Evolutionary conservation across 805 yeast species (phyloP).

Genomic region (Zygotorulaspora florentina): DNA sequence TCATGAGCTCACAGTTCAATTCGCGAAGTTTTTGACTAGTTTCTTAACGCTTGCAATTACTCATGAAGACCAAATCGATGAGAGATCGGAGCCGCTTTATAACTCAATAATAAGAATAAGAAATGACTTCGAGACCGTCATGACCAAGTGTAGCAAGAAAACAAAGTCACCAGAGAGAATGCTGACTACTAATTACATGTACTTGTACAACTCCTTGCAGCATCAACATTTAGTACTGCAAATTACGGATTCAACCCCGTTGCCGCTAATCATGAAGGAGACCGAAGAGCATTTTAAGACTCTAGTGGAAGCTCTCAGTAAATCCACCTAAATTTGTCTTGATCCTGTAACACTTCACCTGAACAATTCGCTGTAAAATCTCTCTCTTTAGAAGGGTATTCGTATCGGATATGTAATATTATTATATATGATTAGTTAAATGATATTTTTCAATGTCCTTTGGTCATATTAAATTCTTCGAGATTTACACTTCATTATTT

Average conservation of each 20-base stretch:
- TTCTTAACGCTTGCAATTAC: constrained; percentile 52
- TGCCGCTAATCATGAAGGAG: constrained; percentile 27
- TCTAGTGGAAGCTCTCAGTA: constrained; percentile 33
- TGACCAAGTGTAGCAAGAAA: constrained; percentile 63
- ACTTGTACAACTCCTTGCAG: constrained; percentile 30
- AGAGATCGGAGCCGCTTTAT: constrained; percentile 62
- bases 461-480: too few relatives aligned
- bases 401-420: too few relatives aligned
- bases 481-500: too few relatives aligned
- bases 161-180: constrained; percentile 60
- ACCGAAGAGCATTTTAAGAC: constrained; percentile 30
- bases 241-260: constrained; percentile 9
- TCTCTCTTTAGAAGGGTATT: too few relatives aligned
- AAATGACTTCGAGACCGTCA: constrained; percentile 71
- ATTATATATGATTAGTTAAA: too few relatives aligned
- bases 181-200: constrained; percentile 51
- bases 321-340: constrained; percentile 11
- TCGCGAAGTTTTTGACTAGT: constrained; percentile 68
- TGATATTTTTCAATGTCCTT: too few relatives aligned
- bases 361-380: too few relatives aligned
- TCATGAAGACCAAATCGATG: constrained; percentile 30
- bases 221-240: constrained; percentile 17
- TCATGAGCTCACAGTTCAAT: constrained; percentile 70
- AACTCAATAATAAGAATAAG: constrained; percentile 65
- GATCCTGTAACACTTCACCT: neutral